These are phyloP conservation scores for Raffaelea arxii DNA, from an alignment of 2,329 filamentous ascomycete genomes.

Conservation along the genomic window DNA sequence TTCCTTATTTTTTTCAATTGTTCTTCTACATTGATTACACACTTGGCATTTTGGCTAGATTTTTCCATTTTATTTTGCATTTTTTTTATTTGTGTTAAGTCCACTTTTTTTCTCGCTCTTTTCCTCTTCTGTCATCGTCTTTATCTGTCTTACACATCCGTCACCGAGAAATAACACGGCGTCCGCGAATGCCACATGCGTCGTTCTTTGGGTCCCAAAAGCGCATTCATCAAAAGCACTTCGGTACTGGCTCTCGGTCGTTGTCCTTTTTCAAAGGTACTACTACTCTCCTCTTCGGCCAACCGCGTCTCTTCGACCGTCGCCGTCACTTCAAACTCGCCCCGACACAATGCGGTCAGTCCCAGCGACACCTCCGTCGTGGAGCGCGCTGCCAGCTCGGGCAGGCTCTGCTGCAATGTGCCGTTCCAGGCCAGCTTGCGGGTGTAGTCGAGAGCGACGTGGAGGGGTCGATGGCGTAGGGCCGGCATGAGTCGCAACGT, in stretches of 20 bases:
- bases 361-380: conserved; percentile 56
- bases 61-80: background rate
- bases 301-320: conserved; percentile 71
- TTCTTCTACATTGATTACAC: too few relatives aligned
- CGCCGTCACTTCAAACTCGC: conserved; percentile 73
- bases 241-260: conserved; percentile 43
- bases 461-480: conserved; percentile 61
- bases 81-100: background rate
- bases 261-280: conserved; percentile 10
- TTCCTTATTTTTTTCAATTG: too few relatives aligned
- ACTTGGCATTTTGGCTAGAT: too few relatives aligned
- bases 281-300: conserved; percentile 23
- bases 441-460: conserved; percentile 68
- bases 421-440: conserved; percentile 81
- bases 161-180: conserved; percentile 44
- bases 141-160: conserved; percentile 24
- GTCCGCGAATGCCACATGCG: conserved; percentile 55
- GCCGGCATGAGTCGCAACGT: conserved; percentile 69
- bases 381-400: conserved; percentile 48
- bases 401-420: conserved; percentile 65
- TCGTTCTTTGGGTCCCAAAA: conserved; percentile 49
- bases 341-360: conserved; percentile 65
- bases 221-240: conserved; percentile 47
- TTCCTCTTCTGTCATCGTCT: background rate
- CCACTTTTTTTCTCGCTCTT: conserved; percentile 1